Conservation (phyloP, 2,329 filamentous ascomycete genomes). For the Colletotrichum incanum region DNA sequence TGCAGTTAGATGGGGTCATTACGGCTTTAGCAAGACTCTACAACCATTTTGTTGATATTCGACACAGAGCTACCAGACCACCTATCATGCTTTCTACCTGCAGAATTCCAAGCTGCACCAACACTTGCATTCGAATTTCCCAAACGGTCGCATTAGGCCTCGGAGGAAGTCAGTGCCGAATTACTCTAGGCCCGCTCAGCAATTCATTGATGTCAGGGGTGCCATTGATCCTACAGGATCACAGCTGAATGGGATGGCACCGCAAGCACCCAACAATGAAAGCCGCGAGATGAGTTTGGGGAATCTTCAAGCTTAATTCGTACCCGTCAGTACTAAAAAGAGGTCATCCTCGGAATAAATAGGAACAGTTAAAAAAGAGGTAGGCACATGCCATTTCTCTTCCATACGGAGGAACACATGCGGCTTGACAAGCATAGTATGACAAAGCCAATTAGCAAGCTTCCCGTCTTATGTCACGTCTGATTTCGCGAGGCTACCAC, state of each 20-base stretch:
- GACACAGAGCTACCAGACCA: background rate
- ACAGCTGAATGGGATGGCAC: background rate
- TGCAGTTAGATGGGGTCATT: background rate
- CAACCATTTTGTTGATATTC: background rate
- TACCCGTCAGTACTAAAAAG: background rate
- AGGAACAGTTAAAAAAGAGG: background rate
- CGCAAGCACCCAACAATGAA: background rate
- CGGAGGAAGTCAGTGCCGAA: background rate
- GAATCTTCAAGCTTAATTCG: constrained; percentile 1
- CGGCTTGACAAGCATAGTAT: background rate
- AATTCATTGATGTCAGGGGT: background rate
- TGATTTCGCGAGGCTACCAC: background rate
- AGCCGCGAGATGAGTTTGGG: too few species aligned
- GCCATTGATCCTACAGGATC: background rate
- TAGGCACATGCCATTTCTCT: background rate
- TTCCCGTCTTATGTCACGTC: background rate
- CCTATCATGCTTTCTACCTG: background rate
- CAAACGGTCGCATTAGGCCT: background rate
- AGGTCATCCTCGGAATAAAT: background rate
- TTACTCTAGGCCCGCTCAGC: background rate
- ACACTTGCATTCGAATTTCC: background rate
- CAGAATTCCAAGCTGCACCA: background rate
- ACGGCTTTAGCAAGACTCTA: background rate
- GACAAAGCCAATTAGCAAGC: background rate
- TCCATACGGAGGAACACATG: background rate